Evolutionary conservation across 352 stramenopile genomes (phyloP).

Genomic region (Aphanomyces euteiches): DNA sequence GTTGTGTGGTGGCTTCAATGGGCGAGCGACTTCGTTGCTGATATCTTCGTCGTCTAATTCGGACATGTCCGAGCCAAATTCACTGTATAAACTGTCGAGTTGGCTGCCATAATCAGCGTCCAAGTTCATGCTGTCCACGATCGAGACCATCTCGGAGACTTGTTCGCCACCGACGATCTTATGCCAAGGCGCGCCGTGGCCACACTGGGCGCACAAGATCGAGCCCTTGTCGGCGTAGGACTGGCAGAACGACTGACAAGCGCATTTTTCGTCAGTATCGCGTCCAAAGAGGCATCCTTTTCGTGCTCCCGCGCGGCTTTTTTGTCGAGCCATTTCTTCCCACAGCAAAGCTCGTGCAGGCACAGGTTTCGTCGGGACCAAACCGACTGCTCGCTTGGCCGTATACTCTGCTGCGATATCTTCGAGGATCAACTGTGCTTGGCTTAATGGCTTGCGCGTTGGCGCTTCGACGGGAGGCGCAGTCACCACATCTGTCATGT

Average conservation of each 20-base stretch:
- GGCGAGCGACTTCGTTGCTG: constrained; percentile 63
- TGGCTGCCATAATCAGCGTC: constrained; percentile 31
- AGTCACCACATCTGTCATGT: too few relatives aligned
- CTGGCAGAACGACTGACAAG: constrained; percentile 45
- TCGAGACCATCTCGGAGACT: constrained; percentile 20
- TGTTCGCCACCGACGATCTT: constrained; percentile 35
- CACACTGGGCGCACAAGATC: constrained; percentile 58
- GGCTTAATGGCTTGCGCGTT: constrained; percentile 4
- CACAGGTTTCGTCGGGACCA: constrained; percentile 67
- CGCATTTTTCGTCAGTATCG: constrained; percentile 49
- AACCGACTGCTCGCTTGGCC: constrained; percentile 63
- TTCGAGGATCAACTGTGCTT: constrained; percentile 64
- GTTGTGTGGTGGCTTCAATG: constrained; percentile 26
- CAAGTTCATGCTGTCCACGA: constrained; percentile 38
- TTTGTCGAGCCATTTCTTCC: constrained; percentile 65
- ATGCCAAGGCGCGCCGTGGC: constrained; percentile 69
- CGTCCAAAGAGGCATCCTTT: constrained; percentile 69
- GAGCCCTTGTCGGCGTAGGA: constrained; percentile 45
- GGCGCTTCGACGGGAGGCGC: not conserved
- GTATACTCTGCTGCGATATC: constrained; percentile 81
- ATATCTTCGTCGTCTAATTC: constrained; percentile 47
- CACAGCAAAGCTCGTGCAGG: constrained; percentile 72
- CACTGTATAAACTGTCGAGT: constrained; percentile 34
- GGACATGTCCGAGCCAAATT: constrained; percentile 28
- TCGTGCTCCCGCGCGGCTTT: constrained; percentile 41